A percentile compares a stretch with the other conserved stretches of the same genome.
Evolutionary conservation across 2,329 filamentous ascomycete species (phyloP).

Genomic region (Claviceps purpurea): DNA sequence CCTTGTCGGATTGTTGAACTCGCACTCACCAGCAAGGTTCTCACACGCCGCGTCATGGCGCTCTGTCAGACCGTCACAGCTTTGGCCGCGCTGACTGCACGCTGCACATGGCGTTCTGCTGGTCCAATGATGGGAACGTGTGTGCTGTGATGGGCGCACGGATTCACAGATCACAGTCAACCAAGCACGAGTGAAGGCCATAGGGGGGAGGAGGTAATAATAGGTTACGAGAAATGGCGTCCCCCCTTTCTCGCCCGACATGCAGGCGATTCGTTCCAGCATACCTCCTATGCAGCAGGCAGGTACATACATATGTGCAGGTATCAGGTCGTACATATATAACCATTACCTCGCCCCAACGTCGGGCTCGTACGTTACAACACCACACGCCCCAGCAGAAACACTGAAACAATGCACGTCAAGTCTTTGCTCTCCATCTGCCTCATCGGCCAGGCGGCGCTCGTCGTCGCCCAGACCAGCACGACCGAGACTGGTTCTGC

Average conservation of each 20-base stretch:
- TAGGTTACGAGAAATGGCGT: too few relatives aligned
- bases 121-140: background rate
- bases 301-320: too few relatives aligned
- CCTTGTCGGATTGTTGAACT: background rate
- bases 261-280: too few relatives aligned
- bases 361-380: too few relatives aligned
- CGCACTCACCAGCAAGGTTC: constrained; percentile 2
- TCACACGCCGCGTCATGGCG: constrained; percentile 5
- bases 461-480: constrained; percentile 4
- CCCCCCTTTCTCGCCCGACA: too few relatives aligned
- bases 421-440: constrained; percentile 7
- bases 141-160: background rate
- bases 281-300: too few relatives aligned
- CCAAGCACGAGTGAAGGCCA: too few relatives aligned
- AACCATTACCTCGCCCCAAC: too few relatives aligned
- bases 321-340: too few relatives aligned
- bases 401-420: constrained; percentile 5
- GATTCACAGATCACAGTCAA: too few relatives aligned
- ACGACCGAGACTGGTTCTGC: background rate
- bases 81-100: background rate
- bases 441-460: constrained; percentile 7
- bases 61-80: background rate
- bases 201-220: too few relatives aligned
- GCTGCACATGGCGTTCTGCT: background rate
- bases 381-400: background rate